Evolutionary conservation across 192 early-diverging fungal species (phyloP).

Genomic region (Pilobolus umbonatus): DNA sequence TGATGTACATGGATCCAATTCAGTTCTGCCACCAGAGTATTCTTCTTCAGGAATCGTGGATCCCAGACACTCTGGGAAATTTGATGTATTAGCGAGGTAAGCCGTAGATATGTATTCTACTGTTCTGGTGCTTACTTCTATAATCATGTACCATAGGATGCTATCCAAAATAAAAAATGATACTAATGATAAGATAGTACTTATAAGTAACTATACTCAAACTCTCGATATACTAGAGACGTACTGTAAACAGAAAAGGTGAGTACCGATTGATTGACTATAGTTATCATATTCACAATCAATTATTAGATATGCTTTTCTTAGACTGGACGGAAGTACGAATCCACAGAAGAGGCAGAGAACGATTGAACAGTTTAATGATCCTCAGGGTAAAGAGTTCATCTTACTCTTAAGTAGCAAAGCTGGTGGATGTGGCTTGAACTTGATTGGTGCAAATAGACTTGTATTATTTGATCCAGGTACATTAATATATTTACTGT

Average conservation of each 20-base stretch:
- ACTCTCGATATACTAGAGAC: constrained; percentile 92
- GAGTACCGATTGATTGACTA: too few species aligned
- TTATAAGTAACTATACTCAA: constrained; percentile 99
- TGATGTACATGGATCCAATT: constrained; percentile 56
- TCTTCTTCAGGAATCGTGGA: constrained; percentile 36
- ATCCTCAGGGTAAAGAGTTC: constrained; percentile 81
- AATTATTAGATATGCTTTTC: constrained; percentile 68
- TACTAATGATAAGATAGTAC: constrained; percentile 90
- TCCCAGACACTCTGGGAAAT: constrained; percentile 78
- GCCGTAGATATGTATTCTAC: too few species aligned
- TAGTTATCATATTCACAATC: too few species aligned
- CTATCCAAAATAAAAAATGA: constrained; percentile 64
- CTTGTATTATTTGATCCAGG: constrained; percentile 91
- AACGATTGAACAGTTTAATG: constrained; percentile 94
- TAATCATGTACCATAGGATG: too few species aligned
- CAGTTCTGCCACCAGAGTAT: constrained; percentile 51
- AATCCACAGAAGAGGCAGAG: constrained; percentile 88
- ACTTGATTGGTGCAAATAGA: constrained; percentile 96
- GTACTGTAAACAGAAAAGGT: constrained; percentile 68
- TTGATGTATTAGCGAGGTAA: constrained; percentile 78
- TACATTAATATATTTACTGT: constrained; percentile 8
- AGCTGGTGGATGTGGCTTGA: constrained; percentile 98
- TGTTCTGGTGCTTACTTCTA: too few species aligned
- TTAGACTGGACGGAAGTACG: constrained; percentile 92
- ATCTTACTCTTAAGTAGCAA: constrained; percentile 96